Percentiles rank a stretch among this genome's conserved stretches.
phyloP scores from a whole-genome alignment of 2,329 filamentous ascomycete species.

The Alternaria conjuncta region DNA sequence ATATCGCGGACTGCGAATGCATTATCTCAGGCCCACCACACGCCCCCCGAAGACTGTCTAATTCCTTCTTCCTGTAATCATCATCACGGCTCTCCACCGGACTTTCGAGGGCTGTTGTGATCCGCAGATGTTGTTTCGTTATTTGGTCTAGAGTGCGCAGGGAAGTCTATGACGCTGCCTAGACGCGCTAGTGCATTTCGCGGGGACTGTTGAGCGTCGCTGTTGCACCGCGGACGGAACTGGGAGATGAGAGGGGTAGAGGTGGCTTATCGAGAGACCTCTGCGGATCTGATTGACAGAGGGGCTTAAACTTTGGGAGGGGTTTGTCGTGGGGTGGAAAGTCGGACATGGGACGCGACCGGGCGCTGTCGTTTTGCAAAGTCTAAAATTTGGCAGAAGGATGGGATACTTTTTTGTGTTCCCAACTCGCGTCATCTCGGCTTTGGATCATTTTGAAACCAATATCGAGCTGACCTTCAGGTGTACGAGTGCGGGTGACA shows the following conservation, averaged over 20 bases:
- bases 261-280: not conserved
- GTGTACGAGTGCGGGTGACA: not conserved
- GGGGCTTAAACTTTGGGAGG: not conserved
- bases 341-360: not conserved
- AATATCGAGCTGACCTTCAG: not conserved
- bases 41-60: conserved; percentile 1
- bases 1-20: not conserved
- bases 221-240: not conserved
- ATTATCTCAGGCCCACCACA: not conserved
- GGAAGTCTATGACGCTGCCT: conserved; percentile 19
- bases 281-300: not conserved
- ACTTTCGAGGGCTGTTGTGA: not conserved
- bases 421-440: not conserved
- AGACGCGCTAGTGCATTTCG: conserved; percentile 12
- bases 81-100: conserved; percentile 31
- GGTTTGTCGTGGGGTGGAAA: not conserved
- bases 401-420: not conserved
- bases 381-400: not conserved
- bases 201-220: not conserved
- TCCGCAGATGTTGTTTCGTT: not conserved
- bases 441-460: not conserved
- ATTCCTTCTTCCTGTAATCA: conserved; percentile 1
- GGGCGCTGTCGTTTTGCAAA: not conserved
- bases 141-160: not conserved
- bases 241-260: not conserved